These are phyloP conservation scores for Talaromyces pinophilus DNA, from an alignment of 2,329 filamentous ascomycete species.

Conservation along the genomic window DNA sequence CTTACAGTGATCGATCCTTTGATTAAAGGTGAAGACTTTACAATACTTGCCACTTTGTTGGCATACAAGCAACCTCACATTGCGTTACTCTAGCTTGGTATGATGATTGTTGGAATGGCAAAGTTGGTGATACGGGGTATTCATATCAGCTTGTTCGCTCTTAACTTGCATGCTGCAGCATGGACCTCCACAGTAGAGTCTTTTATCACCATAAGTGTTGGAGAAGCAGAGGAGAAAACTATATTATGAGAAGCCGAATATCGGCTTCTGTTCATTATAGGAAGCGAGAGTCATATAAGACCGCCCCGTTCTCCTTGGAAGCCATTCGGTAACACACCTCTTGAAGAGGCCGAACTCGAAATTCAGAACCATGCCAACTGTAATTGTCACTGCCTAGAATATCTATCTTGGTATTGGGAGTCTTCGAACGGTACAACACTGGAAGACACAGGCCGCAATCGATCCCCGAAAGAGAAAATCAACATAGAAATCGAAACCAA, in stretches of 20 bases:
- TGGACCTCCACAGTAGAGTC: slow-evolving; percentile 26
- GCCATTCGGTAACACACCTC: slow-evolving; percentile 27
- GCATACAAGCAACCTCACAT: slow-evolving; percentile 25
- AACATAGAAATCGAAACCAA: too few relatives aligned
- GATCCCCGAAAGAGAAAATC: too few relatives aligned
- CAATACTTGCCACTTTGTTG: slow-evolving; percentile 23
- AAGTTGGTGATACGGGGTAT: slow-evolving; percentile 25
- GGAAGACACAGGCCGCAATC: too few relatives aligned
- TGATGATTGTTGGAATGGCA: slow-evolving; percentile 24
- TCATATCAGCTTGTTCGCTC: slow-evolving; percentile 21
- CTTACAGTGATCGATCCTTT: slow-evolving; percentile 27
- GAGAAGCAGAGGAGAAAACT: slow-evolving; percentile 18
- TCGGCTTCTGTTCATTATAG: slow-evolving; percentile 29
- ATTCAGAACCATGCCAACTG: slow-evolving; percentile 29
- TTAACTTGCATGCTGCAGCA: slow-evolving; percentile 27
- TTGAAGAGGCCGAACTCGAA: slow-evolving; percentile 26
- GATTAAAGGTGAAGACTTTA: slow-evolving; percentile 1
- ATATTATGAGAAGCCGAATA: slow-evolving; percentile 28
- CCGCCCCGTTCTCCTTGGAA: slow-evolving; percentile 20
- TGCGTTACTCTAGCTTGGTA: slow-evolving; percentile 29
- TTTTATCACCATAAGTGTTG: slow-evolving; percentile 26
- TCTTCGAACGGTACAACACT: background rate
- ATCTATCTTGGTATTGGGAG: slow-evolving; percentile 28
- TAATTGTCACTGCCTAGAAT: slow-evolving; percentile 27
- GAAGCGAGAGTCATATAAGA: background rate